Conservation (phyloP, 164 flowering plant genomes). For the Buxus sempervirens region DNA sequence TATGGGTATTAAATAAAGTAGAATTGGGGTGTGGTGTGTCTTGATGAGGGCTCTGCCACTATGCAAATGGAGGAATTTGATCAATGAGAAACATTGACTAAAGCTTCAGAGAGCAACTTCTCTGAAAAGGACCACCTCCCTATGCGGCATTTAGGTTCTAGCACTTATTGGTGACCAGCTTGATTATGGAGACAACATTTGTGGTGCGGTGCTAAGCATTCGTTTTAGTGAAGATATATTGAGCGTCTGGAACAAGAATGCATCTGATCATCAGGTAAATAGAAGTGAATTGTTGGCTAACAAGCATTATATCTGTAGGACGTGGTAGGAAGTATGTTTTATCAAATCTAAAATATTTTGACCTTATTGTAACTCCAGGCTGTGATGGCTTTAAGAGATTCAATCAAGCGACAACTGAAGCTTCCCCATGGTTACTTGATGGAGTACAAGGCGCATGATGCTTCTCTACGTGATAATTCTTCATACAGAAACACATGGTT, state of each 20-base stretch:
- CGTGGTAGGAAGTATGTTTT: background rate
- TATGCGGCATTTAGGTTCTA: constrained; percentile 61
- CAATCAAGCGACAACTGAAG: constrained; percentile 83
- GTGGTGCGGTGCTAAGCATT: constrained; percentile 92
- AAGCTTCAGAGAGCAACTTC: constrained; percentile 6
- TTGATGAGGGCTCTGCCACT: background rate
- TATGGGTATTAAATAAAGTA: too few relatives aligned
- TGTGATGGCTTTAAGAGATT: constrained; percentile 84
- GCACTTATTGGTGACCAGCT: constrained; percentile 95
- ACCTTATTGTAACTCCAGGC: constrained; percentile 36
- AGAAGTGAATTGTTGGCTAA: background rate
- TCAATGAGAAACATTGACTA: background rate
- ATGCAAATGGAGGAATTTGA: constrained; percentile 7
- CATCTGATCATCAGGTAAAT: constrained; percentile 89
- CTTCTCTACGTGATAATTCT: constrained; percentile 89
- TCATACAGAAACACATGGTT: constrained; percentile 94
- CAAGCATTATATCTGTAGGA: background rate
- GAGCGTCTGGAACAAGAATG: constrained; percentile 95
- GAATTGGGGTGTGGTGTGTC: background rate
- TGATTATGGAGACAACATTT: constrained; percentile 80
- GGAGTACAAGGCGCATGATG: constrained; percentile 97
- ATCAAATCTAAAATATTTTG: background rate
- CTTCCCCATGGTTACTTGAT: constrained; percentile 87
- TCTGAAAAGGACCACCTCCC: constrained; percentile 8
- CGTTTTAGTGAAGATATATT: constrained; percentile 91